Base-by-base conservation (phyloP, 2,329 filamentous ascomycete genomes). In the Amesomyces nigricolor region DNA sequence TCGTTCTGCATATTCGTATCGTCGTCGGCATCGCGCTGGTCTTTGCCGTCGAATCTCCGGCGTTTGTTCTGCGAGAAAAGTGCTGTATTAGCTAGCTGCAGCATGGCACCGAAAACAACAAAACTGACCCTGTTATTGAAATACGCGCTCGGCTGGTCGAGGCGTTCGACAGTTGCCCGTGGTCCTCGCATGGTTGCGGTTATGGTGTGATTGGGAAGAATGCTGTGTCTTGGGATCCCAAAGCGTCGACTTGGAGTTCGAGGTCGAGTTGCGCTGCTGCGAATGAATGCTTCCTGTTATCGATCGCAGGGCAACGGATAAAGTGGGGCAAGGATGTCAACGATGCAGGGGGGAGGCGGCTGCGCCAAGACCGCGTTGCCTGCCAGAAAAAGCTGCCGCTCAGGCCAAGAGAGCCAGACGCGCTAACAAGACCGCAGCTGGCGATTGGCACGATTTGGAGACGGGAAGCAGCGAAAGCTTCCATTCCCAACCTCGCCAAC, bases 61-160 rank as follows among this genome's bases (percentile, higher is more conserved):
- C 85, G 84, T 73, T 89, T 91, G 72, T 88, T 88, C 83, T 90
- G 66, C 52, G 58, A 46, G 43, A 42, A 16, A 14, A 32, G 22
- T 29, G 17, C 46, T 45, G 13, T 35, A 37, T 35, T 57, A 56
- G 6, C 32, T 5, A 5, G 22, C 13, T n/a, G 11, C 10, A 19
- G 13, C 26, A 30, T 35, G 3, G 17, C 17, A 32, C 30, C 57
- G 55, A 35, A 35, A 7, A 9, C 32, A 13, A 35, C 11, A 51
- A 53, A 55, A 68, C 77, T 69, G 75, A 95, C 92, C 75, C 88
- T 88, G 74, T 81, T 86, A 60, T 84, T 80, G 67, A 91, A 96
- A 75, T 99, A 99, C 65, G 92, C 91, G 70, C 92, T 97, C 16
- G 94, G 92, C 73, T 86, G 88, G 73, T 99, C 94, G 61, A 99